phyloP scores from a whole-genome alignment of 257 asterid genomes.

The Buddleja alternifolia region DNA sequence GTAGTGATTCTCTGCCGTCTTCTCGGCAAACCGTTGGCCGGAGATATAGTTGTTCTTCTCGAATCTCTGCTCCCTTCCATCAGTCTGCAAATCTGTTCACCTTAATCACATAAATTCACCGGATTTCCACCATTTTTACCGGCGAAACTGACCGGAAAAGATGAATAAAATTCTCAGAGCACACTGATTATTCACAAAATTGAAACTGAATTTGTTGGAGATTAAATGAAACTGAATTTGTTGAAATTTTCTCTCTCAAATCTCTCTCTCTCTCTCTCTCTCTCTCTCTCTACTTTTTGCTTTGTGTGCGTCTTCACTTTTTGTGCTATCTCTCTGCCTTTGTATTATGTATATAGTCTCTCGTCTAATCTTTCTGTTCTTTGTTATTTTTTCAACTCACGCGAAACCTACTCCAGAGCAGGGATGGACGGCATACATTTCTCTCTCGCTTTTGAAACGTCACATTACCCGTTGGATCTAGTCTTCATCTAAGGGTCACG shows the following conservation, averaged over 20 bases:
- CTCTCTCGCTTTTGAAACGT: constrained; percentile 34
- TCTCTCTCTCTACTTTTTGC: constrained; percentile 17
- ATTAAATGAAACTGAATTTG: constrained; percentile 39
- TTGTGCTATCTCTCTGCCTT: constrained; percentile 32
- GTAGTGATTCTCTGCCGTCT: constrained; percentile 47
- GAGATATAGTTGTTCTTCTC: constrained; percentile 29
- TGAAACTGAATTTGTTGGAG: constrained; percentile 38
- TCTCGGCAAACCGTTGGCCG: constrained; percentile 39
- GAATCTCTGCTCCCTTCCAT: constrained; percentile 52
- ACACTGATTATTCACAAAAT: constrained; percentile 40
- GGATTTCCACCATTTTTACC: constrained; percentile 41
- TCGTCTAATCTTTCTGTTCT: constrained; percentile 39
- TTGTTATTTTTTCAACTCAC: constrained; percentile 46
- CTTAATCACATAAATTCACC: constrained; percentile 33
- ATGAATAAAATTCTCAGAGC: constrained; percentile 8
- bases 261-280: constrained; percentile 23
- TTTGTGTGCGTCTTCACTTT: constrained; percentile 33
- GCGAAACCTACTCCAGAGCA: constrained; percentile 60
- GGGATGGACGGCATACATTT: constrained; percentile 55
- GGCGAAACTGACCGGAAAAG: constrained; percentile 21
- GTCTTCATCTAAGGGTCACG: constrained; percentile 39
- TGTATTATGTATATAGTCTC: too few species aligned
- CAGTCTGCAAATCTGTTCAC: constrained; percentile 12
- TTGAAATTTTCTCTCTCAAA: constrained; percentile 18
- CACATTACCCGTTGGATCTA: constrained; percentile 40